Conservation (phyloP, 306 rosid genomes). For the Trifolium pratense region DNA sequence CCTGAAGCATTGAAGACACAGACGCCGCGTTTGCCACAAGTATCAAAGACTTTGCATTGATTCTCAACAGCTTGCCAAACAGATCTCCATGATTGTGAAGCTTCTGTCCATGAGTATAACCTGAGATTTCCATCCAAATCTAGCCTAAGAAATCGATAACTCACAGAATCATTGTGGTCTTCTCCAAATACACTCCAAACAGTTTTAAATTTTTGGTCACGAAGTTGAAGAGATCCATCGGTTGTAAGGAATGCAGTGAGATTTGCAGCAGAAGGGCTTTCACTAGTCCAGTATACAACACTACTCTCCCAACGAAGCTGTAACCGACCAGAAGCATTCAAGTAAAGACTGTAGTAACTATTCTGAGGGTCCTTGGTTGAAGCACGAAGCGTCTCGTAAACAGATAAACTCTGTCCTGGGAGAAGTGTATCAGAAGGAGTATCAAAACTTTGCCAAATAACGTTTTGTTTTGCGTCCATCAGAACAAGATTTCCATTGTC, state of each 20-base stretch:
- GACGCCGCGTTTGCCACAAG: conserved; percentile 69
- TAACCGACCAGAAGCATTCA: conserved; percentile 70
- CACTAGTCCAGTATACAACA: conserved; percentile 71
- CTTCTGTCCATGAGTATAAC: conserved; percentile 72
- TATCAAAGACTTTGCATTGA: conserved; percentile 83
- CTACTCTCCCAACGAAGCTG: conserved; percentile 73
- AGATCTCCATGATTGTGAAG: conserved; percentile 60
- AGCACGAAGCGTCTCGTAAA: conserved; percentile 57
- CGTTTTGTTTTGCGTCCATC: conserved; percentile 46
- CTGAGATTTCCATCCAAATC: conserved; percentile 84
- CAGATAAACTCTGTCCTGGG: conserved; percentile 74
- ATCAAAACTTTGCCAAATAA: conserved; percentile 78
- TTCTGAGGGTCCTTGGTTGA: conserved; percentile 52
- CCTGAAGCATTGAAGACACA: conserved; percentile 61
- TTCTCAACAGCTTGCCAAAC: conserved; percentile 93
- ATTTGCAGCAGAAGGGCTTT: conserved; percentile 53
- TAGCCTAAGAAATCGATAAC: conserved; percentile 69
- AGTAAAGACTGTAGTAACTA: conserved; percentile 71
- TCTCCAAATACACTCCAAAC: conserved; percentile 83
- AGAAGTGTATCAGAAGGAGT: conserved; percentile 77
- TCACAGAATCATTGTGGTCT: conserved; percentile 68
- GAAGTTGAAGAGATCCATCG: conserved; percentile 71
- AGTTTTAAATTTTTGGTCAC: conserved; percentile 44
- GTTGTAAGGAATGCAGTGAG: conserved; percentile 60
- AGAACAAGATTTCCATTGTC: conserved; percentile 81